Evolutionary conservation across 2,329 filamentous ascomycete genomes (phyloP).

Genomic region (Sclerotinia nivalis): DNA sequence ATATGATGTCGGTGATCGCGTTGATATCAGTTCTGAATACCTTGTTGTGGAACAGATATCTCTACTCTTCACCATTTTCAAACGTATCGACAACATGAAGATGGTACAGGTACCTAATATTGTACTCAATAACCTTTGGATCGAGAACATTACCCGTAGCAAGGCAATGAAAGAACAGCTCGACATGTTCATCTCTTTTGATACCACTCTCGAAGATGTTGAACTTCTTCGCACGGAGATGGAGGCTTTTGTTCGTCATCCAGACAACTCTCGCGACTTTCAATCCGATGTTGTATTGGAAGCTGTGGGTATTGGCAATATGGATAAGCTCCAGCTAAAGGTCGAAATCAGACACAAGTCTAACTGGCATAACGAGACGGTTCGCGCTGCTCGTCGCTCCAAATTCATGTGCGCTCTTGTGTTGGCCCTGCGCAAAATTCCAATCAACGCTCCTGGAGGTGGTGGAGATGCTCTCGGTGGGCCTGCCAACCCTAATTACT

Average conservation of each 20-base stretch:
- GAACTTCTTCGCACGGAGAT: conserved; percentile 83
- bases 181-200: conserved; percentile 77
- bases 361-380: conserved; percentile 84
- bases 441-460: conserved; percentile 79
- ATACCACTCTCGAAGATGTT: conserved; percentile 86
- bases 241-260: conserved; percentile 76
- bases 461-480: conserved; percentile 62
- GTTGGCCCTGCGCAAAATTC: conserved; percentile 80
- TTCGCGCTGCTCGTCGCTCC: conserved; percentile 78
- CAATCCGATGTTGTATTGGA: conserved; percentile 78
- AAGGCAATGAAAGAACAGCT: conserved; percentile 87
- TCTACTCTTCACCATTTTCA: conserved; percentile 89
- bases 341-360: conserved; percentile 90
- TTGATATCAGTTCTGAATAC: conserved; percentile 71
- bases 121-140: conserved; percentile 85
- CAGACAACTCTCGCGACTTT: conserved; percentile 91
- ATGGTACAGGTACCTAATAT: conserved; percentile 83
- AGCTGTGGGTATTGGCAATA: conserved; percentile 74
- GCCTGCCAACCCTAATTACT: conserved; percentile 76
- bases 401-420: conserved; percentile 97
- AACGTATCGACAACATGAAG: conserved; percentile 78
- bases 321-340: conserved; percentile 83
- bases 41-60: conserved; percentile 93
- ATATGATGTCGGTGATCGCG: conserved; percentile 91
- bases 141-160: conserved; percentile 90